A percentile compares a stretch with the other conserved stretches of the same genome.
These are phyloP conservation scores for Patellaria atrata DNA, from an alignment of 495 filamentous ascomycete species.

Conservation along the genomic window DNA sequence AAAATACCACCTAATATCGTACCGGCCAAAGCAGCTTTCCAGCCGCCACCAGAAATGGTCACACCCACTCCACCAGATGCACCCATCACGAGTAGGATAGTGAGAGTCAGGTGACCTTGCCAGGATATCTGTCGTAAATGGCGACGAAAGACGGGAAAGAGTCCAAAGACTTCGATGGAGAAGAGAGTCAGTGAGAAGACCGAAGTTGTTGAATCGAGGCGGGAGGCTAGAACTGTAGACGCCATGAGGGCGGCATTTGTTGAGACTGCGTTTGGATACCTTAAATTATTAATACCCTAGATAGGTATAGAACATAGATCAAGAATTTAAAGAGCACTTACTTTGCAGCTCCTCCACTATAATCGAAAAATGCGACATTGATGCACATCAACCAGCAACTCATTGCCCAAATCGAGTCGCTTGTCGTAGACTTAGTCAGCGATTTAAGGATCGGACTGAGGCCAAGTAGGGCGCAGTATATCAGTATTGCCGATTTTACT, in stretches of 20 bases:
- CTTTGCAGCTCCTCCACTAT: slow-evolving; percentile 52
- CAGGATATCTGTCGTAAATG: slow-evolving; percentile 72
- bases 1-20: slow-evolving; percentile 57
- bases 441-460: slow-evolving; percentile 91
- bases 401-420: slow-evolving; percentile 93
- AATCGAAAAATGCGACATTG: slow-evolving; percentile 97
- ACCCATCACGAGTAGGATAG: slow-evolving; percentile 60
- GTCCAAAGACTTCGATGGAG: slow-evolving; percentile 89
- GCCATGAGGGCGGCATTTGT: slow-evolving; percentile 95
- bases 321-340: slow-evolving; percentile 29
- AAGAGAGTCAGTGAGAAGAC: slow-evolving; percentile 94
- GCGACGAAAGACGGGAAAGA: slow-evolving; percentile 88
- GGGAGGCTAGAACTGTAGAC: slow-evolving; percentile 77
- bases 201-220: slow-evolving; percentile 75
- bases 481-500: slow-evolving; percentile 81
- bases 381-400: slow-evolving; percentile 83
- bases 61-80: slow-evolving; percentile 69
- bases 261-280: slow-evolving; percentile 72
- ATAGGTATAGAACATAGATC: slow-evolving; percentile 10
- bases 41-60: slow-evolving; percentile 48
- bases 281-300: slow-evolving; percentile 17
- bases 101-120: slow-evolving; percentile 67
- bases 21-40: slow-evolving; percentile 55
- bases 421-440: slow-evolving; percentile 75
- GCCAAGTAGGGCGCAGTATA: slow-evolving; percentile 81